A percentile compares a stretch with the other conserved stretches of the same genome.
phyloP scores from a whole-genome alignment of 2,329 filamentous ascomycete species.

The Penicillium occitanis region DNA sequence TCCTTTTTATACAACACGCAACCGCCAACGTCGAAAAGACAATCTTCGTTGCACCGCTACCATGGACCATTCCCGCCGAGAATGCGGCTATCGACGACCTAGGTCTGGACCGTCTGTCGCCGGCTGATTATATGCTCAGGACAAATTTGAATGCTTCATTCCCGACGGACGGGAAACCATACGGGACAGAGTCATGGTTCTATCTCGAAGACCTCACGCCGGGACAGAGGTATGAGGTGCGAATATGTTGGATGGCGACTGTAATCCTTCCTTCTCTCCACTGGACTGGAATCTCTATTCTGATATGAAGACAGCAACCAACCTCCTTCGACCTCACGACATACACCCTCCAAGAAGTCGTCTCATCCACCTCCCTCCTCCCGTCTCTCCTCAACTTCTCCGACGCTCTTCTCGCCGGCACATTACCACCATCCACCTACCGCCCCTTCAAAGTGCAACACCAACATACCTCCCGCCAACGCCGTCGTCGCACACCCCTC shows the following conservation, averaged over 20 bases:
- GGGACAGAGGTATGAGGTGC: constrained; percentile 80
- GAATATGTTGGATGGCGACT: constrained; percentile 89
- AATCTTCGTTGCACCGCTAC: constrained; percentile 74
- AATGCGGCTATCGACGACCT: constrained; percentile 61
- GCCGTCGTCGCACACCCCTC: constrained; percentile 18
- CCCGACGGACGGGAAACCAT: constrained; percentile 53
- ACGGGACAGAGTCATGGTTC: constrained; percentile 73
- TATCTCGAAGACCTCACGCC: constrained; percentile 69
- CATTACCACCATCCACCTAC: constrained; percentile 2
- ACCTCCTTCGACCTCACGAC: constrained; percentile 72
- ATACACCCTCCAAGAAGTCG: constrained; percentile 61
- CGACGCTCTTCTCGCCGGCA: constrained; percentile 46
- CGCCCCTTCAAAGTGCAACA: constrained; percentile 26
- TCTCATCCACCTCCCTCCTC: constrained; percentile 62
- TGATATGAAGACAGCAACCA: constrained; percentile 65
- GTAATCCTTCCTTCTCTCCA: constrained; percentile 51
- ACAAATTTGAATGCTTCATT: constrained; percentile 68
- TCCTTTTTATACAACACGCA: constrained; percentile 21
- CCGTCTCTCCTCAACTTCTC: constrained; percentile 65
- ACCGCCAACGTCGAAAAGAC: constrained; percentile 83
- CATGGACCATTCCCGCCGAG: constrained; percentile 56
- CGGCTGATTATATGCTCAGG: constrained; percentile 56
- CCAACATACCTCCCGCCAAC: constrained; percentile 10
- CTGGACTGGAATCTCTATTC: neutral
- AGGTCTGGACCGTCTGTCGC: constrained; percentile 64